Evolutionary conservation across 2,329 filamentous ascomycete genomes (phyloP).

Genomic region (Trichoderma polysporum): DNA sequence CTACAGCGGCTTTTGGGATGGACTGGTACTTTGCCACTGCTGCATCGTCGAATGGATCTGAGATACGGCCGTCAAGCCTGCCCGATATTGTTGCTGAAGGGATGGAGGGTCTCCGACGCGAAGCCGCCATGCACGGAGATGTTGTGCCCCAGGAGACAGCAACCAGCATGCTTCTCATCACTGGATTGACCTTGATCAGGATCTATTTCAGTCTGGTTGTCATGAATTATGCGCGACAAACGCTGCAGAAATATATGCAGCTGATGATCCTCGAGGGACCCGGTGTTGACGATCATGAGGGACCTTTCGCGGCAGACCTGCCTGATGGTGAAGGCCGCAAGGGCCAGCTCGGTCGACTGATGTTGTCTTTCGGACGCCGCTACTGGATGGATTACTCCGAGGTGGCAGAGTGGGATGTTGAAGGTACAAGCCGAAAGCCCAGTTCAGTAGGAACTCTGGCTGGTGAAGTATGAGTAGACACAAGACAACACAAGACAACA

Average conservation of each 20-base stretch:
- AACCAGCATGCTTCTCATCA: slow-evolving; percentile 77
- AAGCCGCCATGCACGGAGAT: slow-evolving; percentile 37
- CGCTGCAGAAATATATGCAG: slow-evolving; percentile 64
- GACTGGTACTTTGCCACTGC: slow-evolving; percentile 78
- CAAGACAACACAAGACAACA: not conserved
- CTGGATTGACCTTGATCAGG: slow-evolving; percentile 69
- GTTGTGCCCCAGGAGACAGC: slow-evolving; percentile 57
- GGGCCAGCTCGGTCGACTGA: slow-evolving; percentile 73
- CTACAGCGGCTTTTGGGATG: slow-evolving; percentile 78
- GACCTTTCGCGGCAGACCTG: slow-evolving; percentile 66
- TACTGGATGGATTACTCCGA: slow-evolving; percentile 79
- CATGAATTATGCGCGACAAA: slow-evolving; percentile 76
- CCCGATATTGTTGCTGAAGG: slow-evolving; percentile 34
- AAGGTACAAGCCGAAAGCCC: slow-evolving; percentile 58
- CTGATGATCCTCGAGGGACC: slow-evolving; percentile 49
- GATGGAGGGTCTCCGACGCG: slow-evolving; percentile 35
- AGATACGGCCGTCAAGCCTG: slow-evolving; percentile 27
- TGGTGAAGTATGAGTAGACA: slow-evolving; percentile 32
- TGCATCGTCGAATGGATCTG: slow-evolving; percentile 43
- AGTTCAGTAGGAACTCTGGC: slow-evolving; percentile 37
- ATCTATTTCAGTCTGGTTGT: slow-evolving; percentile 83
- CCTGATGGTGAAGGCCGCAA: slow-evolving; percentile 78
- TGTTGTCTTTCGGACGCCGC: slow-evolving; percentile 69
- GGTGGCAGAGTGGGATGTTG: slow-evolving; percentile 67
- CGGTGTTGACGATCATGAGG: slow-evolving; percentile 52